Evolutionary conservation across 1,139 yeast species (phyloP), one percentile per base, ranked within the genome.

Genomic region (Torulaspora pretoriensis): DNA sequence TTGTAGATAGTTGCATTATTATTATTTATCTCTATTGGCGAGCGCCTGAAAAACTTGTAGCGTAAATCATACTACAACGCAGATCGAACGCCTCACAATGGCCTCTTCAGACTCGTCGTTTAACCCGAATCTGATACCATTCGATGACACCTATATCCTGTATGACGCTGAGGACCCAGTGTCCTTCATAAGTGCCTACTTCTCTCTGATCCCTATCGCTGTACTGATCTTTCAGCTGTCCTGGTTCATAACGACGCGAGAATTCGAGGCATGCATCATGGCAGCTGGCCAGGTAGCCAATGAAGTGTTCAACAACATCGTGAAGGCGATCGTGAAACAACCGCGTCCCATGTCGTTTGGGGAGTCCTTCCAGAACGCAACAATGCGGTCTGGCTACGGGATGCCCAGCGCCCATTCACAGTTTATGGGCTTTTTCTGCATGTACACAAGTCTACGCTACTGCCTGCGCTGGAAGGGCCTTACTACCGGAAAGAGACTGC

Each of bases 331-430:
- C 1, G 65, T 88, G 39, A 78, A 76, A 56, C 87, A 85, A 58
- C 84, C 88, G 23, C 73, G 98, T 45, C 98, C 98, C 0, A 70
- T 74, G 4, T 71, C 70, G 56, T 80, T 79, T 55, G 73, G 71
- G 42, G 76, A 72, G 29, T 74, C 58, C 70, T 80, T 52, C 45
- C 72, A 52, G 70, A 76, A 51, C 65, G 74, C 51, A 65, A 67
- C 73, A 59, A 35, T 71, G 17, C 51, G 75, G 55, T 64, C 81
- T 43, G 84, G 87, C 1, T 88, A 83, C 63, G 98, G 98, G 0
- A 90, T 92, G 97, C 98, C 98, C 0, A 81, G 92, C 45, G 96
- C 97, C 1, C 98, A 92, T 65, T 81, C 96, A 0, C 98, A 92
- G 67, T 92, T 90, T 66, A 85, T 89, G 89, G 94, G 95, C 1